phyloP scores from a whole-genome alignment of 495 filamentous ascomycete species.

The Talaromyces stipitatus region DNA sequence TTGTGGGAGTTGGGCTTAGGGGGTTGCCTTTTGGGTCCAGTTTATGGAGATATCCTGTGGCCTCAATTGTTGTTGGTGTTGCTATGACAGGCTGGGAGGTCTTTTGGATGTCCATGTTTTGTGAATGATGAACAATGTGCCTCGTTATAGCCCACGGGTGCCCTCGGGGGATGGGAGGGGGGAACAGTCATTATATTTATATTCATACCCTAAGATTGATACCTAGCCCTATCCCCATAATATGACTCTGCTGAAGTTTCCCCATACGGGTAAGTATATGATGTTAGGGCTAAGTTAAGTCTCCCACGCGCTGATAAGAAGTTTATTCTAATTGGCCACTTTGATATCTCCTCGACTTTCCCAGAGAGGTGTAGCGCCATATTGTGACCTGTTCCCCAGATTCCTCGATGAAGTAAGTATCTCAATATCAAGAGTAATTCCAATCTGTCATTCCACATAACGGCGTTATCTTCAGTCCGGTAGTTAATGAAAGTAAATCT shows the following conservation, averaged over 20 bases:
- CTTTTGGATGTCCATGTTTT: not conserved
- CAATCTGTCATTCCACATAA: not conserved
- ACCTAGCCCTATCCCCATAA: not conserved
- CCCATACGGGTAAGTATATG: not conserved
- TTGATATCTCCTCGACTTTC: not conserved
- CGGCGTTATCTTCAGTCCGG: not conserved
- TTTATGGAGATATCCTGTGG: not conserved
- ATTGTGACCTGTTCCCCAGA: not conserved
- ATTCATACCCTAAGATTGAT: not conserved
- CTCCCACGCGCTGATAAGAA: not conserved
- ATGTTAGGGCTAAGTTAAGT: not conserved
- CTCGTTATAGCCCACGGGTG: too few relatives aligned
- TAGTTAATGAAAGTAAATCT: not conserved
- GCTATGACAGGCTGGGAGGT: not conserved
- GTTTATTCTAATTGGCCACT: not conserved
- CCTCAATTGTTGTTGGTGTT: too few relatives aligned
- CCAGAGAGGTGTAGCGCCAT: not conserved
- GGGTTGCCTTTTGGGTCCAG: not conserved
- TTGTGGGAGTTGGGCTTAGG: not conserved
- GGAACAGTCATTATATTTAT: too few relatives aligned
- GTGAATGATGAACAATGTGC: too few relatives aligned
- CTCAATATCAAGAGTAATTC: not conserved
- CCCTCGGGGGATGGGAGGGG: too few relatives aligned
- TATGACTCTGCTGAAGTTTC: not conserved
- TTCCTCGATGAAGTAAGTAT: not conserved